Percentiles rank a stretch among this genome's conserved stretches.
Evolutionary conservation across 2,329 filamentous ascomycete species (phyloP).

Genomic region (Ophiosphaerella herpotricha): DNA sequence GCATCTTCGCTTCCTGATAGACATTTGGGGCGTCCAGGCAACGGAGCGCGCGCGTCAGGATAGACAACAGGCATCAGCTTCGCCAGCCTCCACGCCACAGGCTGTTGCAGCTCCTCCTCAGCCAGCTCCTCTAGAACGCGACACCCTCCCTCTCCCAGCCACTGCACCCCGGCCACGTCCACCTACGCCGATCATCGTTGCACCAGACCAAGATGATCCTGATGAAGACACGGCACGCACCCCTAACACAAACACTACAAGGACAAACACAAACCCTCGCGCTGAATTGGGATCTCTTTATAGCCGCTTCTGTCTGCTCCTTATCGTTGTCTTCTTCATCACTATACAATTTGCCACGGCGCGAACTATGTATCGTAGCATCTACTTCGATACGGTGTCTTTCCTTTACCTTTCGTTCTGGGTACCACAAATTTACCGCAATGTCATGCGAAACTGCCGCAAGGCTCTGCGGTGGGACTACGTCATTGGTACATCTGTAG

Average conservation of each 20-base stretch:
- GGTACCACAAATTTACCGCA: slow-evolving; percentile 89
- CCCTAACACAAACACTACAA: slow-evolving; percentile 29
- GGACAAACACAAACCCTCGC: slow-evolving; percentile 33
- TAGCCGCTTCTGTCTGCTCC: slow-evolving; percentile 64
- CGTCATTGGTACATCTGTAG: slow-evolving; percentile 77
- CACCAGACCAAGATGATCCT: slow-evolving; percentile 62
- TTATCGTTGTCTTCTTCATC: slow-evolving; percentile 62
- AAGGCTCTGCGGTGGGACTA: slow-evolving; percentile 92
- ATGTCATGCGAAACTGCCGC: slow-evolving; percentile 86
- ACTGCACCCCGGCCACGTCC: slow-evolving; percentile 46
- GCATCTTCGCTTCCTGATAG: slow-evolving; percentile 68
- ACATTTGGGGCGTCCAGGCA: slow-evolving; percentile 68
- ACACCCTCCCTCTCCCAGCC: slow-evolving; percentile 18
- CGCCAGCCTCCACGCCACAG: slow-evolving; percentile 24
- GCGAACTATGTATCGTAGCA: slow-evolving; percentile 56
- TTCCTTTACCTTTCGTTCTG: slow-evolving; percentile 87
- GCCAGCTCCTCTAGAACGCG: slow-evolving; percentile 11
- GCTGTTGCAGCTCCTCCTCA: slow-evolving; percentile 26
- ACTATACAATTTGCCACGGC: slow-evolving; percentile 64
- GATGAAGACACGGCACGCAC: slow-evolving; percentile 36
- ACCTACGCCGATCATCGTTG: slow-evolving; percentile 61
- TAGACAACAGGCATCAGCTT: slow-evolving; percentile 48
- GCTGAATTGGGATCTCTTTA: slow-evolving; percentile 63
- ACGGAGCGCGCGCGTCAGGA: slow-evolving; percentile 53
- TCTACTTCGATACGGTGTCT: slow-evolving; percentile 66